These are phyloP conservation scores for Tricholoma hemisulphureum DNA, from an alignment of 768 basidiomycete genomes.

Conservation along the genomic window DNA sequence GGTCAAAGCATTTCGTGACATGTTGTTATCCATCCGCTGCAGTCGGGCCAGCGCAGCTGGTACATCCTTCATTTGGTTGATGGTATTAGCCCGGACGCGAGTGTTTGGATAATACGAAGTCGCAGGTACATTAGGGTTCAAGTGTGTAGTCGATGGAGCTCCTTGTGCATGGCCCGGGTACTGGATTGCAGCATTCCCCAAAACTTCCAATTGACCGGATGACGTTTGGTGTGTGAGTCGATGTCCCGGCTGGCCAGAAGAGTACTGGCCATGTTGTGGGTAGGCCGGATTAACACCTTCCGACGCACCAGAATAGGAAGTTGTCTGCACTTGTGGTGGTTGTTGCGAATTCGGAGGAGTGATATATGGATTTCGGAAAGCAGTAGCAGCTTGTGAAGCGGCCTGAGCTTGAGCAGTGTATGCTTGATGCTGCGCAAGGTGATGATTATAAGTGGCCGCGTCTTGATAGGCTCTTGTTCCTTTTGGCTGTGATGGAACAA, in stretches of 20 bases:
- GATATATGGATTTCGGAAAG: slow-evolving; percentile 82
- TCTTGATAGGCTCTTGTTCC: slow-evolving; percentile 86
- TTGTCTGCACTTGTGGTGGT: slow-evolving; percentile 27
- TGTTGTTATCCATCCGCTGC: slow-evolving; percentile 89
- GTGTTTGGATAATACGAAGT: slow-evolving; percentile 68
- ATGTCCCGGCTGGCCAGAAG: slow-evolving; percentile 34
- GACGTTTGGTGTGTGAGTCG: slow-evolving; percentile 50
- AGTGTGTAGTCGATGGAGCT: slow-evolving; percentile 32
- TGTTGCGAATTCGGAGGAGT: slow-evolving; percentile 45
- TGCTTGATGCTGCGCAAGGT: slow-evolving; percentile 90
- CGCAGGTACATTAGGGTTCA: slow-evolving; percentile 56
- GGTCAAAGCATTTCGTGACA: slow-evolving; percentile 81
- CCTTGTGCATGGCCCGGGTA: slow-evolving; percentile 35
- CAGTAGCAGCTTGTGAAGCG: slow-evolving; percentile 67
- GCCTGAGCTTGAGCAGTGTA: slow-evolving; percentile 86
- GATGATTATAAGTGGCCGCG: slow-evolving; percentile 92
- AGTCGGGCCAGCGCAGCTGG: slow-evolving; percentile 90
- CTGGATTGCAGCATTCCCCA: slow-evolving; percentile 29
- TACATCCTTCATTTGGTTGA: slow-evolving; percentile 88
- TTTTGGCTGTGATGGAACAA: slow-evolving; percentile 86
- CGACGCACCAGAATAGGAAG: slow-evolving; percentile 32
- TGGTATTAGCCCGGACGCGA: slow-evolving; percentile 85
- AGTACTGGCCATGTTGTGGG: slow-evolving; percentile 36
- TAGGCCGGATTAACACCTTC: slow-evolving; percentile 29
- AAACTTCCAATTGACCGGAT: slow-evolving; percentile 41